These are phyloP conservation scores for Cyberlindnera sargentensis DNA, from an alignment of 805 yeast species.

Conservation along the genomic window DNA sequence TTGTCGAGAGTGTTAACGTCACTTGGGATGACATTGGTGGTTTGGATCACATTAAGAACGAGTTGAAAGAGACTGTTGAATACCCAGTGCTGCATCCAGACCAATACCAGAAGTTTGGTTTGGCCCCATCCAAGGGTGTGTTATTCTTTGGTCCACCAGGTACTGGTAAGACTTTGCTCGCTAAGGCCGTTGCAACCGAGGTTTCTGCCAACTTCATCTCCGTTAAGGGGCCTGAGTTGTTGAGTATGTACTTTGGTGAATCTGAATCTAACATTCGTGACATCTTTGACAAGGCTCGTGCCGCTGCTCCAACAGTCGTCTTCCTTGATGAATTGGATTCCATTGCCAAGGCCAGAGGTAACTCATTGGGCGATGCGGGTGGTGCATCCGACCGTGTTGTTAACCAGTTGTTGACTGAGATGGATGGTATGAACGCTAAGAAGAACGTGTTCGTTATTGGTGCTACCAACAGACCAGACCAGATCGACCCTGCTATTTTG, in stretches of 20 bases:
- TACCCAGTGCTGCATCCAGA: slow-evolving; percentile 84
- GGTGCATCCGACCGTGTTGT: slow-evolving; percentile 99
- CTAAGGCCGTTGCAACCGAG: slow-evolving; percentile 95
- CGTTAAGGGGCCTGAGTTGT: slow-evolving; percentile 93
- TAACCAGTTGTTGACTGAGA: slow-evolving; percentile 87
- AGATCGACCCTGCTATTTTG: slow-evolving; percentile 95
- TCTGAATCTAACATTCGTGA: slow-evolving; percentile 95
- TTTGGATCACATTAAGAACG: slow-evolving; percentile 80
- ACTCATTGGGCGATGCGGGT: slow-evolving; percentile 98
- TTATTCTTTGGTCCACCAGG: slow-evolving; percentile 98
- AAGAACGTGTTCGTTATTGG: slow-evolving; percentile 97
- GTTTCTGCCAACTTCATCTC: slow-evolving; percentile 91
- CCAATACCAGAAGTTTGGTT: slow-evolving; percentile 84
- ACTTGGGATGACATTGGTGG: slow-evolving; percentile 99
- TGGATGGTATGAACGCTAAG: slow-evolving; percentile 89
- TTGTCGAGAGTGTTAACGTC: slow-evolving; percentile 93
- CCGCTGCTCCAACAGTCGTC: slow-evolving; percentile 95
- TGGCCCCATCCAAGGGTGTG: slow-evolving; percentile 51
- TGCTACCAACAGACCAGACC: slow-evolving; percentile 96
- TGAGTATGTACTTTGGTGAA: slow-evolving; percentile 98
- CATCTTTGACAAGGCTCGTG: slow-evolving; percentile 90
- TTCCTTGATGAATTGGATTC: slow-evolving; percentile 97
- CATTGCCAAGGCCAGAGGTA: slow-evolving; percentile 97
- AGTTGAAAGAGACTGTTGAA: slow-evolving; percentile 90
- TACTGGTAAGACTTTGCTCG: slow-evolving; percentile 91